A percentile compares a stretch with the other conserved stretches of the same genome.
phyloP scores from a whole-genome alignment of 805 yeast species.

The Ogataea philodendri region DNA sequence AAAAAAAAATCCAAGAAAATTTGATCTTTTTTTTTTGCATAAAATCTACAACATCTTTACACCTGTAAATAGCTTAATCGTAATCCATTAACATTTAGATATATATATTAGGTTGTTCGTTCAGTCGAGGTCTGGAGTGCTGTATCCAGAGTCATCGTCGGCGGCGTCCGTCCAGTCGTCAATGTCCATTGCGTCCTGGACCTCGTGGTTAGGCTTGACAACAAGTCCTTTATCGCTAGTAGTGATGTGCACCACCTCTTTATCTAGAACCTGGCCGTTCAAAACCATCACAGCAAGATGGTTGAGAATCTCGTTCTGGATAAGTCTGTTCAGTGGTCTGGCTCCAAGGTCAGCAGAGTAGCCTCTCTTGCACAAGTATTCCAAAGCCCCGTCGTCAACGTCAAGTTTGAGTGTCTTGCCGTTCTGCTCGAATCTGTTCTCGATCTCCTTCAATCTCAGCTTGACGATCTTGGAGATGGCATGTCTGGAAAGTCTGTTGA shows the following conservation, averaged over 20 bases:
- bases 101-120: too few relatives aligned
- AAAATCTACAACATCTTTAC: constrained; percentile 2
- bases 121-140: constrained; percentile 27
- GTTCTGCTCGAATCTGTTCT: constrained; percentile 77
- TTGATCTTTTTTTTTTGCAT: neutral
- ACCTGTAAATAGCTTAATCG: constrained; percentile 1
- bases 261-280: constrained; percentile 82
- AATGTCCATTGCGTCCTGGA: constrained; percentile 51
- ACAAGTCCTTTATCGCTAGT: constrained; percentile 62
- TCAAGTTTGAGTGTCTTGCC: constrained; percentile 75
- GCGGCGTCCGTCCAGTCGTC: constrained; percentile 62
- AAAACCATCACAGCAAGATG: constrained; percentile 84
- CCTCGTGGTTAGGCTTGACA: constrained; percentile 84
- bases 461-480: constrained; percentile 91
- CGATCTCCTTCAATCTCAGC: constrained; percentile 80
- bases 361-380: constrained; percentile 80
- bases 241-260: constrained; percentile 75
- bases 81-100: neutral
- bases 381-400: constrained; percentile 73
- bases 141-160: constrained; percentile 50
- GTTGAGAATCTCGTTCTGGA: constrained; percentile 85
- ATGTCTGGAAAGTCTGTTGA: constrained; percentile 87
- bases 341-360: constrained; percentile 95
- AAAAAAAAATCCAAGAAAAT: constrained; percentile 1
- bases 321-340: constrained; percentile 89